Evolutionary conservation across 768 basidiomycete genomes (phyloP).

Genomic region (Calocybe indica): DNA sequence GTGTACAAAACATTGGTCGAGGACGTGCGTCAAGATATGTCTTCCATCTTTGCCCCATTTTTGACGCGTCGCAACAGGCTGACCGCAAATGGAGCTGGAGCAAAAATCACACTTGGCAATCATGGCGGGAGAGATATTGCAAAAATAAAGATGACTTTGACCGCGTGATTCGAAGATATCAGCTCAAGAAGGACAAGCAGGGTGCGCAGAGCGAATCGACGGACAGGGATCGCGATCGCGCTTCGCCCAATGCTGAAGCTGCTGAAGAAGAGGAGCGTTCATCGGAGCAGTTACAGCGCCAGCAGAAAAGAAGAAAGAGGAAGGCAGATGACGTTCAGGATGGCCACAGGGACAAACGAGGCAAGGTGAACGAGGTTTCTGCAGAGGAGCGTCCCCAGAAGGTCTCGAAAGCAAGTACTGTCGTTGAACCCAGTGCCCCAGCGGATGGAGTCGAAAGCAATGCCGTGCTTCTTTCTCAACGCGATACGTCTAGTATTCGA

Average conservation of each 20-base stretch:
- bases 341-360: not conserved
- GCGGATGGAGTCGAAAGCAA: no score
- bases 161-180: slow-evolving; percentile 31
- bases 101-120: slow-evolving; percentile 46
- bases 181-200: slow-evolving; percentile 19
- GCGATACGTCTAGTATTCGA: no score
- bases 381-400: no score
- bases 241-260: no score
- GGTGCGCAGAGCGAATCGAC: no score
- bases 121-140: slow-evolving; percentile 59
- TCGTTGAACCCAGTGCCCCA: no score
- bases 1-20: slow-evolving; percentile 37
- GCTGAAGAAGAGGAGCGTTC: slow-evolving; percentile 5
- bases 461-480: no score
- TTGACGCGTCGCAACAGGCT: slow-evolving; percentile 20
- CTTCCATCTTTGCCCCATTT: not conserved
- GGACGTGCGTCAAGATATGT: slow-evolving; percentile 33
- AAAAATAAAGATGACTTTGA: slow-evolving; percentile 39
- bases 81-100: slow-evolving; percentile 45
- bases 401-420: no score
- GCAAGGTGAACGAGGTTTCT: not conserved
- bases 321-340: not conserved
- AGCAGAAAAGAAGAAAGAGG: slow-evolving; percentile 1
- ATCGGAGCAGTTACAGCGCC: no score
- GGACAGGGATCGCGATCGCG: no score